These are phyloP conservation scores for Aspergillus funiculosus DNA, from an alignment of 495 filamentous ascomycete genomes.

Conservation along the genomic window DNA sequence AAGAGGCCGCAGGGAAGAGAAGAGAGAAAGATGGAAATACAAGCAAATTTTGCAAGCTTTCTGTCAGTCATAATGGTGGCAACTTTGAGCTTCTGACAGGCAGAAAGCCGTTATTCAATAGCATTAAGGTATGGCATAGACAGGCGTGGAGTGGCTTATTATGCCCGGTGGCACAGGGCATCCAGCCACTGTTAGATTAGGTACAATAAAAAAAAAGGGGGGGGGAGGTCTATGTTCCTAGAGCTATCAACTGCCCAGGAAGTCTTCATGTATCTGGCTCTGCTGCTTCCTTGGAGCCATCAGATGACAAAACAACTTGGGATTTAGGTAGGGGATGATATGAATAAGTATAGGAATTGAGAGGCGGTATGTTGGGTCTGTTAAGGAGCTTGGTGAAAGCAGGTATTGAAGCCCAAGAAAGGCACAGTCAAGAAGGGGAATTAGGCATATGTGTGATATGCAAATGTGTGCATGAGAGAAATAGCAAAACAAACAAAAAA, in stretches of 20 bases:
- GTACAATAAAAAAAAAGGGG: too few species aligned
- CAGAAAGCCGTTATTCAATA: too few species aligned
- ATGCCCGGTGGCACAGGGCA: neutral
- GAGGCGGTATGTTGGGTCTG: too few species aligned
- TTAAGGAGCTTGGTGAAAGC: too few species aligned
- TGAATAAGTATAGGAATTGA: neutral
- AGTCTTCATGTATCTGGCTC: neutral
- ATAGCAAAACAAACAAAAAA: neutral
- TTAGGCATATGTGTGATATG: neutral
- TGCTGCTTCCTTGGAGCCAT: neutral
- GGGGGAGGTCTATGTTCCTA: neutral
- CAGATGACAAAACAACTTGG: constrained; percentile 1
- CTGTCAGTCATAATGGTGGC: too few species aligned
- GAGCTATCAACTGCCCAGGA: neutral
- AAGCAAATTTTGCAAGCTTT: too few species aligned
- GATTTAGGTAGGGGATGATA: neutral
- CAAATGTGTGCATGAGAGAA: neutral
- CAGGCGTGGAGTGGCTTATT: too few species aligned
- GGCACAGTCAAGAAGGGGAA: neutral
- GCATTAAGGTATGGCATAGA: too few species aligned
- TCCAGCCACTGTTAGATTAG: neutral
- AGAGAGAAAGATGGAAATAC: too few species aligned
- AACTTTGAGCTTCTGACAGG: too few species aligned
- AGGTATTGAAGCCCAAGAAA: neutral
- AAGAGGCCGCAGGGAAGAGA: neutral